Base-by-base conservation (phyloP, 208 protist species). In the Leishmania braziliensis region DNA sequence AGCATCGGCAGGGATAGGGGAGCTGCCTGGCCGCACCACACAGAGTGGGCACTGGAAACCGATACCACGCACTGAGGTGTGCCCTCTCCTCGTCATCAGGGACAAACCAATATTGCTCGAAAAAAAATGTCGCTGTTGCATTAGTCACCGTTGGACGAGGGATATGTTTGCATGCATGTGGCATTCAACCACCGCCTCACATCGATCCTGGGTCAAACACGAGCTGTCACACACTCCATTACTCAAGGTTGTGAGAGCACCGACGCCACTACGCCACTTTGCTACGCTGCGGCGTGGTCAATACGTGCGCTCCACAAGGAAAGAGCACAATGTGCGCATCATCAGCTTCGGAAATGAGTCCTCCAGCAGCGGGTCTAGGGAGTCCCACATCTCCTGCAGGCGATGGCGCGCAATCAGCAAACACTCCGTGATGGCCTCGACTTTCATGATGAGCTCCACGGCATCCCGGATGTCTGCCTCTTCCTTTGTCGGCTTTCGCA, bases 341-440 rank as follows among this genome's bases (percentile, higher is more conserved):
- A 92, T 83, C 56, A 84, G 81, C 68, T 95, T 95, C 29, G 89
- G 75, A 54, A 93, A 66, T 5, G 89, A 91, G 60, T 91, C 84
- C 43, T 75, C 65, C 4, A 95, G 51, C 6, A 91, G 65, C 8
- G 80, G 80, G 54, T 91, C 88, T 10, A 95, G 75, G 5, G 26
- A 12, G 20, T 84, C 76, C 89, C 91, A 95, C 63, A 81, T 84
- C 39, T 81, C 60, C 20, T 89, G 58, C 20, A 93, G 81, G 26
- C 85, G 65, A 14, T 39, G 4, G 26, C 74, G 83, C 18, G 91
- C 89, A 53, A 92, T 86, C 8, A 20, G 29, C 12, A 93, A 51
- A 51, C 84, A 91, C 33, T 89, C 87, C 6, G 76, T 60, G 12
- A 88, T 54, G 16, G 82, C 89, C 54, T 72, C 76, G 20, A 75